Percentiles rank a stretch among this genome's conserved stretches.
Evolutionary conservation across 2,329 filamentous ascomycete species (phyloP).

Genomic region (Bipolaris zeicola): DNA sequence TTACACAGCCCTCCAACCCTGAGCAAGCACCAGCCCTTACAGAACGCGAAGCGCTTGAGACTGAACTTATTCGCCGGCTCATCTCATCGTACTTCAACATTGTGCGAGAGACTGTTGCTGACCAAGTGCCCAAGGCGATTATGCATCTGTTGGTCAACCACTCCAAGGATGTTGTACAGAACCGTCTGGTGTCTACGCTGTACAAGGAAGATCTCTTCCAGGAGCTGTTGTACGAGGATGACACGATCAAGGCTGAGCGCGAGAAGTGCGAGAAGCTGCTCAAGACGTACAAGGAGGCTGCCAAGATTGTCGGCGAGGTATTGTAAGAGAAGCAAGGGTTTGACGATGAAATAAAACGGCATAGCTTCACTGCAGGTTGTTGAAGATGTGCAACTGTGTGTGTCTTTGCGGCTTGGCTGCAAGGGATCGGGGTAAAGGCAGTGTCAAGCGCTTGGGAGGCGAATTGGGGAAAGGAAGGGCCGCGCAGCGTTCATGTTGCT

Average conservation of each 20-base stretch:
- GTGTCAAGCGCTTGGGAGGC: background rate
- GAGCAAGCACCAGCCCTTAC: slow-evolving; percentile 83
- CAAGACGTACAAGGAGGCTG: slow-evolving; percentile 94
- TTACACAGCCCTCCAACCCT: slow-evolving; percentile 44
- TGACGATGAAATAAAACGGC: slow-evolving; percentile 19
- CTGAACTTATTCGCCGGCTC: slow-evolving; percentile 91
- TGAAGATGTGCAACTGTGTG: slow-evolving; percentile 14
- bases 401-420: background rate
- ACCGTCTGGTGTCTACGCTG: slow-evolving; percentile 90
- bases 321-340: slow-evolving; percentile 32
- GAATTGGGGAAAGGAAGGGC: slow-evolving; percentile 13
- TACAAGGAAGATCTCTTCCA: slow-evolving; percentile 92
- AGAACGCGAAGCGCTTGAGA: slow-evolving; percentile 95
- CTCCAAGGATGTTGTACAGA: slow-evolving; percentile 97
- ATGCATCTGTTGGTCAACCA: slow-evolving; percentile 99
- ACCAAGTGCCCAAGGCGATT: slow-evolving; percentile 97
- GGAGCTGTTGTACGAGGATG: slow-evolving; percentile 95
- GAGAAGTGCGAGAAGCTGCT: slow-evolving; percentile 98
- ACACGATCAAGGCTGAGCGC: slow-evolving; percentile 93
- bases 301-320: slow-evolving; percentile 97
- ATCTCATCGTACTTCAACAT: slow-evolving; percentile 99
- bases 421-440: background rate
- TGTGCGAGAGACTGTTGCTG: slow-evolving; percentile 96
- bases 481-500: slow-evolving; percentile 25
- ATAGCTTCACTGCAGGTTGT: slow-evolving; percentile 14